Evolutionary conservation across 225 moss, liverwort and hornwort genomes (phyloP), one percentile per base, ranked within the genome.

Genomic region (Bryoerythrophyllum caledonicum): DNA sequence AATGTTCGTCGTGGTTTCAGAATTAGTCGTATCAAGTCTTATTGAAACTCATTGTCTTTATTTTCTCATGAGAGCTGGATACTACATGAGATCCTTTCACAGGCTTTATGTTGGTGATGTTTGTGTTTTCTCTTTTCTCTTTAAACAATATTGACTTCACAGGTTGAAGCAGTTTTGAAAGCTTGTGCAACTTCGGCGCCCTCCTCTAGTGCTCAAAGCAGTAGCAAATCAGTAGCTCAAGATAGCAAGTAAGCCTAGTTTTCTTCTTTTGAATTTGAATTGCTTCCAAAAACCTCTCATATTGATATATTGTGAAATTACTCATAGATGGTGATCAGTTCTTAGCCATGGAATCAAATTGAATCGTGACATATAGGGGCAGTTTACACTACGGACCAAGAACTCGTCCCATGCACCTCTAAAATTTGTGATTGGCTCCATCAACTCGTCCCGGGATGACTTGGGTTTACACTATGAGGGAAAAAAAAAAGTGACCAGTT

Each of bases 111-210:
- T 70, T 21, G 35, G 16, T 6, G 52, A 12, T 38, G n/a, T 56
- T 49, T 41, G 8, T 60, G 4, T 73, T 62, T 28, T 16, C 54
- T n/a, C 9, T 23, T 54, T 23, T 23, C 8, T 10, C 63, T 58
- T n/a, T 13, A 34, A 71, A 21, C 30, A 66, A 37, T 8, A 30
- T 63, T 84, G 64, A 25, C 25, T 51, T 57, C 81, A 67, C 89
- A 96, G 96, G 96, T 96, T 15, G 96, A 96, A 79, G 83, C 86
- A 28, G 70, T 96, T 57, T 72, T 96, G 63, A 91, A 86, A 86
- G 96, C 84, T 75, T 96, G 93, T 83, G 83, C 89, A 21, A 84
- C 79, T 67, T 63, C 87, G 23, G 58, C 79, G 74, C 79, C 89
- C 67, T 69, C 77, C 24, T 75, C 85, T 43, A 68, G 52, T 60